Percentiles rank a stretch among this genome's conserved stretches.
phyloP scores from a whole-genome alignment of 805 yeast species.

The Candida palmyrensis region DNA sequence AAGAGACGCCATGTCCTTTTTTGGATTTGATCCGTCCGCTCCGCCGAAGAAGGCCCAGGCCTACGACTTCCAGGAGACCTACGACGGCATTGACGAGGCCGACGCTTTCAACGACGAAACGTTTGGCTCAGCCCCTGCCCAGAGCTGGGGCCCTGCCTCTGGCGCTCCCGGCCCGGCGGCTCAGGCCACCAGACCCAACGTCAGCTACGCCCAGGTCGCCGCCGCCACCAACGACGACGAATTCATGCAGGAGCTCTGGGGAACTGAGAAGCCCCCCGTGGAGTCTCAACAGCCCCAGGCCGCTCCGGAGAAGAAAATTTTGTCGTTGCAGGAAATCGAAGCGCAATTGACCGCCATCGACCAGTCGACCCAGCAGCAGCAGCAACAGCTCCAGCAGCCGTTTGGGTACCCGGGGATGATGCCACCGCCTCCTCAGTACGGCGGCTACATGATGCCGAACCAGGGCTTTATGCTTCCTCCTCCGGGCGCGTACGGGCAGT shows the following conservation, averaged over 20 bases:
- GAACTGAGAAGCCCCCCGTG: constrained; percentile 13
- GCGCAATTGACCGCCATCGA: constrained; percentile 59
- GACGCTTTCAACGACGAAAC: constrained; percentile 79
- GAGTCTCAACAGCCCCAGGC: constrained; percentile 8
- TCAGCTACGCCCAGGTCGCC: constrained; percentile 40
- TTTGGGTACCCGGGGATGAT: constrained; percentile 24
- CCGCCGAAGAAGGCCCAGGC: constrained; percentile 30
- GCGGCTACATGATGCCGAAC: constrained; percentile 25
- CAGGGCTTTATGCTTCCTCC: constrained; percentile 40
- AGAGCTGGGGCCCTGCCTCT: constrained; percentile 12
- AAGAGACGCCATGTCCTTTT: constrained; percentile 72
- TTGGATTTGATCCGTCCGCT: constrained; percentile 55
- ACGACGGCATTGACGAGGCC: constrained; percentile 63
- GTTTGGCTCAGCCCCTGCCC: constrained; percentile 45
- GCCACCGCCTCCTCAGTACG: constrained; percentile 28
- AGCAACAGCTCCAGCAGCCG: constrained; percentile 12
- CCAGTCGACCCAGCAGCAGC: constrained; percentile 15
- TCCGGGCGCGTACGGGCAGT: constrained; percentile 30
- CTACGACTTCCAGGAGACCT: constrained; percentile 78
- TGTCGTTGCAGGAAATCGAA: constrained; percentile 82
- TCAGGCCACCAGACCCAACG: constrained; percentile 12
- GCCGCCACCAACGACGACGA: constrained; percentile 37
- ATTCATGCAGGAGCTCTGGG: constrained; percentile 43
- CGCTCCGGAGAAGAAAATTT: constrained; percentile 37
- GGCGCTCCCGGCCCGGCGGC: constrained; percentile 25